A percentile compares a stretch with the other conserved stretches of the same genome.
phyloP scores from a whole-genome alignment of 768 basidiomycete genomes.

The Hortiboletus campestris region DNA sequence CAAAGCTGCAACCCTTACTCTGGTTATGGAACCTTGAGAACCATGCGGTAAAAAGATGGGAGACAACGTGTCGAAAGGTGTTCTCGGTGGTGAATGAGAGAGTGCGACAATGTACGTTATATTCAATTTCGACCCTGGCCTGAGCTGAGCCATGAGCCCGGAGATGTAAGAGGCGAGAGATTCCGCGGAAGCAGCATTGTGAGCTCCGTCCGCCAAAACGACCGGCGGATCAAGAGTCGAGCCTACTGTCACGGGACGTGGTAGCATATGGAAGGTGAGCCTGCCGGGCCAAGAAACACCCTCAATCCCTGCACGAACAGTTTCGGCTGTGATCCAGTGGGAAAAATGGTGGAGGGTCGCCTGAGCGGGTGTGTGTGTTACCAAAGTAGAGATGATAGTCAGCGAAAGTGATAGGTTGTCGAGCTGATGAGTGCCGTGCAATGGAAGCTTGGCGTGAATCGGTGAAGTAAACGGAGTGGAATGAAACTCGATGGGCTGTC shows the following conservation, averaged over 20 bases:
- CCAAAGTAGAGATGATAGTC: conserved; percentile 56
- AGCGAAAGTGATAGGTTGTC: conserved; percentile 77
- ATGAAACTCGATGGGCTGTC: conserved; percentile 42
- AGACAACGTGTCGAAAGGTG: conserved; percentile 64
- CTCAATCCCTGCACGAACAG: conserved; percentile 57
- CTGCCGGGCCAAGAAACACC: conserved; percentile 77
- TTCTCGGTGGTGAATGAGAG: conserved; percentile 86
- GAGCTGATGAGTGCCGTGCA: conserved; percentile 82
- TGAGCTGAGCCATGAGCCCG: conserved; percentile 32
- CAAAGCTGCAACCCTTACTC: conserved; percentile 51
- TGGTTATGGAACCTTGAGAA: conserved; percentile 26
- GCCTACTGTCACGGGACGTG: conserved; percentile 19
- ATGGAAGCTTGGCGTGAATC: conserved; percentile 53
- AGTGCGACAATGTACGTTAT: conserved; percentile 77
- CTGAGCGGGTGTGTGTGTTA: conserved; percentile 37
- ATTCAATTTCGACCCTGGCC: conserved; percentile 27
- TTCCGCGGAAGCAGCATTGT: conserved; percentile 77
- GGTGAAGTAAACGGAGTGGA: conserved; percentile 44
- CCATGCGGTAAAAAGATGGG: conserved; percentile 56
- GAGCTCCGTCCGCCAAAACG: conserved; percentile 89
- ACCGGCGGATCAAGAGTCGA: conserved; percentile 26
- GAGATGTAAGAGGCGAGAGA: conserved; percentile 62
- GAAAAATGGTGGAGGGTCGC: background rate
- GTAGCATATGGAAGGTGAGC: conserved; percentile 60
- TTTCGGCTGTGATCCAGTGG: conserved; percentile 43